These are phyloP conservation scores for Phytophthora rubi DNA, from an alignment of 352 stramenopile genomes.

Conservation along the genomic window DNA sequence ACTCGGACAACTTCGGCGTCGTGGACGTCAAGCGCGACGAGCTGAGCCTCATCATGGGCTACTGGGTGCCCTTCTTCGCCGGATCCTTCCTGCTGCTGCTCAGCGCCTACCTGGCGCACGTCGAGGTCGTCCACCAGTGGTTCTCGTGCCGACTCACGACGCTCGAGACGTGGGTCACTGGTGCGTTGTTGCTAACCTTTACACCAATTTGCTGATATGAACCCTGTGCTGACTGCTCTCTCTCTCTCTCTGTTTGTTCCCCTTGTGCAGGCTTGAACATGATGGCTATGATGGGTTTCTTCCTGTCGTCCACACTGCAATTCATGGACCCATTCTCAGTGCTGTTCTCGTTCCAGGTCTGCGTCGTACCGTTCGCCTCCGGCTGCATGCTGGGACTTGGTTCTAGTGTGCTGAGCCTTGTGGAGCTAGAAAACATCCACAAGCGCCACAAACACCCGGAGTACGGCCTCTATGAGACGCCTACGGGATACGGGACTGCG, in stretches of 20 bases:
- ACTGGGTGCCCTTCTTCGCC: constrained; percentile 87
- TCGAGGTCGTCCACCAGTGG: constrained; percentile 87
- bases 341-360: constrained; percentile 77
- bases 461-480: constrained; percentile 70
- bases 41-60: constrained; percentile 69
- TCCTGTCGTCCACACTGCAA: constrained; percentile 81
- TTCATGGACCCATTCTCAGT: constrained; percentile 86
- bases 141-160: constrained; percentile 78
- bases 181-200: constrained; percentile 30
- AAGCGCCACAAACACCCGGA: constrained; percentile 84
- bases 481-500: constrained; percentile 44
- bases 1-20: constrained; percentile 77
- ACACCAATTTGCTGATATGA: constrained; percentile 4
- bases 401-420: constrained; percentile 70
- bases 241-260: constrained; percentile 5
- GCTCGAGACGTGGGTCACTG: constrained; percentile 54
- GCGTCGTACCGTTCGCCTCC: constrained; percentile 72
- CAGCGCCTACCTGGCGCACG: constrained; percentile 79
- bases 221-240: constrained; percentile 19
- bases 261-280: constrained; percentile 56
- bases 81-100: constrained; percentile 79
- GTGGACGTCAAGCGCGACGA: constrained; percentile 73
- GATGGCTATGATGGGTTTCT: constrained; percentile 71
- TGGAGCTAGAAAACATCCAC: constrained; percentile 82
- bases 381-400: constrained; percentile 72